A percentile compares a stretch with the other conserved stretches of the same genome.
Conservation (phyloP, 2,329 filamentous ascomycete genomes). For the Emericellopsis atlantica region DNA sequence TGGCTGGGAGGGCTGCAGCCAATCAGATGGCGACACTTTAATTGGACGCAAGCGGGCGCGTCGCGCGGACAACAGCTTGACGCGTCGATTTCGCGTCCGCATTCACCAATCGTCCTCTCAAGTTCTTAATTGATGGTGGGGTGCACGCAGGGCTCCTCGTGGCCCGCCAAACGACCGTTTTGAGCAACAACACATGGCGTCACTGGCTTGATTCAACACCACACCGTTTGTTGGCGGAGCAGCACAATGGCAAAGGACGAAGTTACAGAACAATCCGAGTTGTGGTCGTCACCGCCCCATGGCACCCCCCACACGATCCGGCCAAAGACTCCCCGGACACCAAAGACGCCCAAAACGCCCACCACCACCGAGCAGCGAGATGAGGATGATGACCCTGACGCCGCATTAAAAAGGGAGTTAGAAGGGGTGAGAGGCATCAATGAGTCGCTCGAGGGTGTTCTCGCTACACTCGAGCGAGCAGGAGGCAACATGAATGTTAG, state of each 20-base stretch:
- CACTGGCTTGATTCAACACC: not conserved
- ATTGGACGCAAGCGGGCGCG: not conserved
- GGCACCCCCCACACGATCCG: constrained; percentile 13
- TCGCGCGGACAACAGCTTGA: not conserved
- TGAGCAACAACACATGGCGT: not conserved
- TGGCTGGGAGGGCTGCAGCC: too few species aligned
- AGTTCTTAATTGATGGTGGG: not conserved
- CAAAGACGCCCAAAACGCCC: constrained; percentile 32
- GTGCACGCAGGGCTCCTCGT: too few species aligned
- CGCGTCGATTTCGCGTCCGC: not conserved
- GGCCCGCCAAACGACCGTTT: not conserved
- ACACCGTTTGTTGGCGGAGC: not conserved
- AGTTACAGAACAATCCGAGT: constrained; percentile 33
- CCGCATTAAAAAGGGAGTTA: constrained; percentile 64
- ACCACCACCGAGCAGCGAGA: constrained; percentile 19
- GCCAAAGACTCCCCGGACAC: constrained; percentile 34
- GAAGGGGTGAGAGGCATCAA: constrained; percentile 80
- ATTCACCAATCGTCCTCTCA: not conserved
- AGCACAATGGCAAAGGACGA: constrained; percentile 4
- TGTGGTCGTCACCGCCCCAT: constrained; percentile 31
- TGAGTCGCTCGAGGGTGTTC: constrained; percentile 67
- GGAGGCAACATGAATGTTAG: constrained; percentile 65
- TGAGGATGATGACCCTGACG: constrained; percentile 53
- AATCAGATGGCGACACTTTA: too few species aligned
- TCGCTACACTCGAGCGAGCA: constrained; percentile 58